These are phyloP conservation scores for Capronia coronata DNA, from an alignment of 2,329 filamentous ascomycete genomes.

Conservation along the genomic window DNA sequence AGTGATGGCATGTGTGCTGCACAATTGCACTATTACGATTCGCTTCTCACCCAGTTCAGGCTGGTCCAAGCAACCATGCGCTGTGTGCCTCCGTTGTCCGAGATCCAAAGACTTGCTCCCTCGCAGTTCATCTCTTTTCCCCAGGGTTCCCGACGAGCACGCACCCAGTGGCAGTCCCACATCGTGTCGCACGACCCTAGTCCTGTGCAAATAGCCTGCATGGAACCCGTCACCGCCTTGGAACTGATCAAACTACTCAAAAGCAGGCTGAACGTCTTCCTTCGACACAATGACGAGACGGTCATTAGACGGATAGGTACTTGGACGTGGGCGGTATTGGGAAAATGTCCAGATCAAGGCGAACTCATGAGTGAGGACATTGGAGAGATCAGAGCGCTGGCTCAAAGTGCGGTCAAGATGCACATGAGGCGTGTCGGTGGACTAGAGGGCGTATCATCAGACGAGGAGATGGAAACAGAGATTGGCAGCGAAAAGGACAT, in stretches of 20 bases:
- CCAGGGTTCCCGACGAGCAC: constrained; percentile 47
- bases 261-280: constrained; percentile 54
- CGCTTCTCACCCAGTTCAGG: constrained; percentile 59
- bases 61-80: constrained; percentile 58
- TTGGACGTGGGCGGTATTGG: constrained; percentile 82
- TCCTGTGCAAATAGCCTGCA: constrained; percentile 45
- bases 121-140: constrained; percentile 50
- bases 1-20: constrained; percentile 46
- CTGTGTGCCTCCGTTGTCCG: constrained; percentile 47
- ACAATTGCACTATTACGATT: constrained; percentile 60
- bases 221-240: constrained; percentile 58
- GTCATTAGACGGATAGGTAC: constrained; percentile 62
- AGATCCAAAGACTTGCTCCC: constrained; percentile 48
- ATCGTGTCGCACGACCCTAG: constrained; percentile 41
- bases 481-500: constrained; percentile 16
- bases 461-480: constrained; percentile 8
- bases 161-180: constrained; percentile 50
- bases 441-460: constrained; percentile 27
- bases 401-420: constrained; percentile 64
- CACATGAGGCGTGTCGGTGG: constrained; percentile 38
- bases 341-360: constrained; percentile 65
- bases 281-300: constrained; percentile 54
- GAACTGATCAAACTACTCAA: constrained; percentile 57
- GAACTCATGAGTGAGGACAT: constrained; percentile 70
- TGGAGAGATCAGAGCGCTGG: constrained; percentile 69